Evolutionary conservation across 768 basidiomycete genomes (phyloP).

Genomic region (Suillus luteus): DNA sequence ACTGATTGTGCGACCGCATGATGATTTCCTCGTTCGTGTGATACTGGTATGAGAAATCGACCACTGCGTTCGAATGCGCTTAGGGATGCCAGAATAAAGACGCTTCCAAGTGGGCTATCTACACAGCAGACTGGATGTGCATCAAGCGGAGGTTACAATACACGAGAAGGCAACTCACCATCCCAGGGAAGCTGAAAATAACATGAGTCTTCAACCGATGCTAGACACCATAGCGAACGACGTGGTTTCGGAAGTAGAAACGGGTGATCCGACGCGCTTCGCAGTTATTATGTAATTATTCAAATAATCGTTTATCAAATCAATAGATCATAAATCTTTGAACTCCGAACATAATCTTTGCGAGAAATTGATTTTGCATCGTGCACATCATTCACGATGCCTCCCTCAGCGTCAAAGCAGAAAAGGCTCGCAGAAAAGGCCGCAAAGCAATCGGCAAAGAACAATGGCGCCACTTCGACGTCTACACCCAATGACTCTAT

Average conservation of each 20-base stretch:
- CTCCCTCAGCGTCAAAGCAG: slow-evolving; percentile 84
- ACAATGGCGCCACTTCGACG: slow-evolving; percentile 47
- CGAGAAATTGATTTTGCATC: slow-evolving; percentile 31
- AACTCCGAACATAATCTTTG: slow-evolving; percentile 20
- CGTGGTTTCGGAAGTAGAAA: too few species aligned
- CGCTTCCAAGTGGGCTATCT: slow-evolving; percentile 82
- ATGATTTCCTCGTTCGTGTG: slow-evolving; percentile 91
- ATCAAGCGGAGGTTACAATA: not conserved
- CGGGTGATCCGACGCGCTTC: not conserved
- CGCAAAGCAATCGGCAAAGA: slow-evolving; percentile 71
- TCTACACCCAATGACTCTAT: slow-evolving; percentile 67
- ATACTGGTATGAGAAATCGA: slow-evolving; percentile 87
- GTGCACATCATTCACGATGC: slow-evolving; percentile 43
- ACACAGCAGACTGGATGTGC: slow-evolving; percentile 64
- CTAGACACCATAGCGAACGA: too few species aligned
- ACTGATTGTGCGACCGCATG: slow-evolving; percentile 84
- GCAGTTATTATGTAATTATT: slow-evolving; percentile 1
- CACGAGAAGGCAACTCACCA: slow-evolving; percentile 43
- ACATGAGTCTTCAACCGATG: slow-evolving; percentile 66
- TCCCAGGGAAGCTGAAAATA: slow-evolving; percentile 52
- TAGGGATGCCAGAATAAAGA: slow-evolving; percentile 89
- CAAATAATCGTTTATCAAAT: slow-evolving; percentile 7
- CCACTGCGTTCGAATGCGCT: slow-evolving; percentile 81
- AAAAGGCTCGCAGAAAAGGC: slow-evolving; percentile 96
- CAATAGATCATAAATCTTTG: slow-evolving; percentile 23